Evolutionary conservation across 2,329 filamentous ascomycete species (phyloP), one percentile per base, ranked within the genome.

Genomic region (Thielaviopsis punctulata): DNA sequence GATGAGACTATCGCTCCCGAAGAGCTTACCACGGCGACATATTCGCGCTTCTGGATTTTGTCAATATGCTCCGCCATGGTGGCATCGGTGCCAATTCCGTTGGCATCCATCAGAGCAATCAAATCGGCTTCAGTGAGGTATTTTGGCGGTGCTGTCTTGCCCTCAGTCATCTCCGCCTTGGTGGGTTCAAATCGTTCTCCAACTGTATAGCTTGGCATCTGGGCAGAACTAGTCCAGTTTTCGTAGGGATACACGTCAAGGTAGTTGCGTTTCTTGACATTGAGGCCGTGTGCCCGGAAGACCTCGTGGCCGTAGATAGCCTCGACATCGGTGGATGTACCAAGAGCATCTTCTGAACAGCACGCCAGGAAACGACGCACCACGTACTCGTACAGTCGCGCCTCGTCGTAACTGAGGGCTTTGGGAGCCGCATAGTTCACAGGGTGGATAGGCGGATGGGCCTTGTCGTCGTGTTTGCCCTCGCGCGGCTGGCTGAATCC

Each of bases 21-120:
- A 59, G 61, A 73, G 62, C 67, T 78, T 62, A 62, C 69, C 1
- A 84, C 82, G 53, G 80, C 77, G 48, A 88, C 90, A 61, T 98
- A 98, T 59, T 89, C 75, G 55, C 92, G 75, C 54, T 89, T 79
- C 65, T 96, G 88, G 60, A 98, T 94, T 66, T 90, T 98, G 55
- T 86, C 80, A 61, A 98, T 98, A 63, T 98, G 92, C 61, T 98
- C 92, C 0, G 92, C 92, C 92, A 98, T 98, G 1, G 92, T 98
- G 6, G 92, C 92, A 68, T 98, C 92, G 9, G 92, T 98, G 12
- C 92, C 92, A 57, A 98, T 98, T 2, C 92, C 92, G 63, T 98
- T 98, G 45, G 87, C 89, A 68, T 98, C 92, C 92, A 98, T 98
- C 10, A 98, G 75, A 2, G 84, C 84, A 62, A 98, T 95, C 23